Conservation (phyloP, 805 yeast genomes). For the Saturnispora hagleri region DNA sequence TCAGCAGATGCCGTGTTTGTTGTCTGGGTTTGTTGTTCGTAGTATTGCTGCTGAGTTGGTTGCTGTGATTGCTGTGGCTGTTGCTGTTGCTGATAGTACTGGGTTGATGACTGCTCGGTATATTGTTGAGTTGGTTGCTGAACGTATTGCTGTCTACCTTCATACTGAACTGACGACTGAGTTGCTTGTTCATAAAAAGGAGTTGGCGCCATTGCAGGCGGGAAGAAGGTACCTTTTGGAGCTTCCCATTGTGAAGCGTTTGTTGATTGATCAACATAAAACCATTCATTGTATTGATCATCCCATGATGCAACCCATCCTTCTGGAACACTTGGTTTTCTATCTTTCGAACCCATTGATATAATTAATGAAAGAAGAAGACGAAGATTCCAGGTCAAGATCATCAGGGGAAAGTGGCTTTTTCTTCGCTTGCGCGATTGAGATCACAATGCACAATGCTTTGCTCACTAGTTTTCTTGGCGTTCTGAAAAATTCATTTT, state of each 20-base stretch:
- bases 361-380: neutral
- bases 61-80: neutral
- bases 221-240: slow-evolving; percentile 51
- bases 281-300: slow-evolving; percentile 58
- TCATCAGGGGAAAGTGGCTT: neutral
- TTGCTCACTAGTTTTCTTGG: neutral
- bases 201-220: slow-evolving; percentile 29
- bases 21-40: neutral
- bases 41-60: neutral
- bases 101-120: neutral
- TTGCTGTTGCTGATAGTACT: neutral
- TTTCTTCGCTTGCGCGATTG: neutral
- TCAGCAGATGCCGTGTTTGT: neutral
- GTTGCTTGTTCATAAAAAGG: slow-evolving; percentile 4
- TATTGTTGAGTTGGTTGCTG: neutral
- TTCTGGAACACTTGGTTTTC: slow-evolving; percentile 22
- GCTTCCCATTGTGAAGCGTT: slow-evolving; percentile 88
- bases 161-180: neutral
- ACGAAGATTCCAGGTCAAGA: neutral
- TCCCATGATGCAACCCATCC: slow-evolving; percentile 72
- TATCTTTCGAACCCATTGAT: slow-evolving; percentile 20
- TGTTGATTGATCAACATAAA: slow-evolving; percentile 64
- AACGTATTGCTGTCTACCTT: neutral
- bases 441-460: neutral
- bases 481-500: neutral